phyloP scores from a whole-genome alignment of 192 early-diverging fungal genomes.

The Backusella sp. region DNA sequence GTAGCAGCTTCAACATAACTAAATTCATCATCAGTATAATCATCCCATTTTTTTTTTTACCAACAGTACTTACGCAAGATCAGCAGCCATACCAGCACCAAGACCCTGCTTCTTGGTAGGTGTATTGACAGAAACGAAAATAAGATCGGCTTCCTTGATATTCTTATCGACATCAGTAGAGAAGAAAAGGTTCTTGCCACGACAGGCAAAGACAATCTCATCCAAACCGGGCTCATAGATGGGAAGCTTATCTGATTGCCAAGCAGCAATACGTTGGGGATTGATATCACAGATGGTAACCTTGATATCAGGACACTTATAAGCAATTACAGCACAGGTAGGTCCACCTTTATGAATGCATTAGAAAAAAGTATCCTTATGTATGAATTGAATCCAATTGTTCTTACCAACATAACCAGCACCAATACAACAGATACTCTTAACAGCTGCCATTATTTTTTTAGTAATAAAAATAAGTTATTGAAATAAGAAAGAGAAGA shows the following conservation, averaged over 20 bases:
- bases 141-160: slow-evolving; percentile 80
- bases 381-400: not conserved
- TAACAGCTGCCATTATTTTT: slow-evolving; percentile 22
- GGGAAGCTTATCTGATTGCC: slow-evolving; percentile 84
- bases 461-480: not conserved
- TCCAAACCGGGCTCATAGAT: slow-evolving; percentile 93
- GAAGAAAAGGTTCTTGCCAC: slow-evolving; percentile 86
- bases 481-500: not conserved
- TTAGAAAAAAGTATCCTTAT: not conserved
- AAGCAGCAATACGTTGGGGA: slow-evolving; percentile 75
- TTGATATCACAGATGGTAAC: slow-evolving; percentile 91
- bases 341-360: slow-evolving; percentile 70
- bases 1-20: slow-evolving; percentile 83
- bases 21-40: not conserved
- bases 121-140: slow-evolving; percentile 95
- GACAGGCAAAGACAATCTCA: slow-evolving; percentile 69
- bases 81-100: slow-evolving; percentile 79
- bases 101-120: slow-evolving; percentile 78
- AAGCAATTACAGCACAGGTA: slow-evolving; percentile 91
- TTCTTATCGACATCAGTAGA: slow-evolving; percentile 76
- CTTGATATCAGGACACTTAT: slow-evolving; percentile 80
- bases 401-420: slow-evolving; percentile 91
- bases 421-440: slow-evolving; percentile 91
- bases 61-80: slow-evolving; percentile 61
- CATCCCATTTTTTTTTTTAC: not conserved